A percentile compares a stretch with the other conserved stretches of the same genome.
phyloP scores from a whole-genome alignment of 192 early-diverging fungal genomes.

The Coemansia sp. region DNA sequence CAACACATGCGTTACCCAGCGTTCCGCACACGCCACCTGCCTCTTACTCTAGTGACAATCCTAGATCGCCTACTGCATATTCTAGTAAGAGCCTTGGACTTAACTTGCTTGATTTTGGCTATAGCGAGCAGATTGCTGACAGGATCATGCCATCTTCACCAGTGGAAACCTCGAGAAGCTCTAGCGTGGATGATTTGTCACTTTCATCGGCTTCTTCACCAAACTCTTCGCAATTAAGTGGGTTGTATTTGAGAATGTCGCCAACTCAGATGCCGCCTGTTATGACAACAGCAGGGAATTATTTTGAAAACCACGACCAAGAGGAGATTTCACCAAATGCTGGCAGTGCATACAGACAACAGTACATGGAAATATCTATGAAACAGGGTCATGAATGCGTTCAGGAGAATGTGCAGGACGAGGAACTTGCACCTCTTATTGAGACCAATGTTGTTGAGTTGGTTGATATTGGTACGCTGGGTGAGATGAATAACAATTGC shows the following conservation, averaged over 20 bases:
- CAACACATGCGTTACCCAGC: constrained; percentile 6
- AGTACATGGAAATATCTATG: constrained; percentile 6
- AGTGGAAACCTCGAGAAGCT: not conserved
- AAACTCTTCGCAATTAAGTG: not conserved
- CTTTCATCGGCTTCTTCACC: constrained; percentile 8
- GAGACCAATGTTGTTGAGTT: constrained; percentile 12
- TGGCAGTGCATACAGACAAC: too few species aligned
- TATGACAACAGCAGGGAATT: not conserved
- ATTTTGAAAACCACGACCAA: not conserved
- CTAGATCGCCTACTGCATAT: constrained; percentile 25
- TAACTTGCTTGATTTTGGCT: constrained; percentile 36
- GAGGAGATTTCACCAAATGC: not conserved
- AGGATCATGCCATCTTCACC: constrained; percentile 27
- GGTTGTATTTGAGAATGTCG: not conserved
- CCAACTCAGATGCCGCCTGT: not conserved
- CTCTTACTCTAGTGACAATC: constrained; percentile 1
- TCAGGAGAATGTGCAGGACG: not conserved
- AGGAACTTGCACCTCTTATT: constrained; percentile 9
- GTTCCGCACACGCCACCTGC: constrained; percentile 14
- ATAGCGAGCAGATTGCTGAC: constrained; percentile 21
- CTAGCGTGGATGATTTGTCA: not conserved
- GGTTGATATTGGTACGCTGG: constrained; percentile 13
- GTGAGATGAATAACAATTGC: constrained; percentile 4
- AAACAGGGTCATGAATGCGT: not conserved
- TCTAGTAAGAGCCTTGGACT: constrained; percentile 48